phyloP scores from a whole-genome alignment of 2,329 filamentous ascomycete genomes.

The Setomelanomma holmii region DNA sequence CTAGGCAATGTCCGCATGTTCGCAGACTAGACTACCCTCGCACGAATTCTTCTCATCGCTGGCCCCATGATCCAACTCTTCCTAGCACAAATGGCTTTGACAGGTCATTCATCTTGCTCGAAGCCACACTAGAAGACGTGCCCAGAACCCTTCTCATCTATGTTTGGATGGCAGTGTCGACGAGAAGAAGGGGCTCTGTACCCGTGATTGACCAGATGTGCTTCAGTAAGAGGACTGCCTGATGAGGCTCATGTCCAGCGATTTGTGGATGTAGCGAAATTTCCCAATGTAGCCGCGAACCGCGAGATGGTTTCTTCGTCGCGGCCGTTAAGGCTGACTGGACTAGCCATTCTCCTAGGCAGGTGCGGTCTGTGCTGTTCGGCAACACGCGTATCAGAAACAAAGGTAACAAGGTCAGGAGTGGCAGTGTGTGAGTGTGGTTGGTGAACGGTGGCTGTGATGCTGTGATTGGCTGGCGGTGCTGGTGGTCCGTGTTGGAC shows the following conservation, averaged over 20 bases:
- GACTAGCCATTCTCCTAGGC: constrained; percentile 13
- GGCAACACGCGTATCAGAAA: not conserved
- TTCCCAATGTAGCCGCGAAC: constrained; percentile 15
- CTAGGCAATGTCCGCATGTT: not conserved
- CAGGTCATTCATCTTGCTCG: constrained; percentile 7
- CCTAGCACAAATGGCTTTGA: constrained; percentile 9
- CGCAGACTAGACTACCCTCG: constrained; percentile 7
- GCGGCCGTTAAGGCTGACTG: constrained; percentile 7
- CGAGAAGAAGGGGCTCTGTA: not conserved
- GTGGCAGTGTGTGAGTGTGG: not conserved
- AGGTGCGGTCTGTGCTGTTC: constrained; percentile 1
- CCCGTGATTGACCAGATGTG: constrained; percentile 11
- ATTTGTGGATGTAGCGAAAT: constrained; percentile 9
- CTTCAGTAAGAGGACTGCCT: constrained; percentile 14
- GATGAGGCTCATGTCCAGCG: constrained; percentile 24
- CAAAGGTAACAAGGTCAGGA: not conserved
- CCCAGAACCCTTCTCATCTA: constrained; percentile 18
- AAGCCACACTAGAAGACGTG: constrained; percentile 12
- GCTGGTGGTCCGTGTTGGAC: not conserved
- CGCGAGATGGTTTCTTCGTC: constrained; percentile 11
- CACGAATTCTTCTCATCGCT: constrained; percentile 9
- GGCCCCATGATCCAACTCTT: constrained; percentile 20
- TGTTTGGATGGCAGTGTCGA: constrained; percentile 15
- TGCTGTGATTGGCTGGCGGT: not conserved
- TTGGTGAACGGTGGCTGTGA: not conserved